phyloP scores from a whole-genome alignment of 352 stramenopile genomes.

The Phytophthora hybrid region DNA sequence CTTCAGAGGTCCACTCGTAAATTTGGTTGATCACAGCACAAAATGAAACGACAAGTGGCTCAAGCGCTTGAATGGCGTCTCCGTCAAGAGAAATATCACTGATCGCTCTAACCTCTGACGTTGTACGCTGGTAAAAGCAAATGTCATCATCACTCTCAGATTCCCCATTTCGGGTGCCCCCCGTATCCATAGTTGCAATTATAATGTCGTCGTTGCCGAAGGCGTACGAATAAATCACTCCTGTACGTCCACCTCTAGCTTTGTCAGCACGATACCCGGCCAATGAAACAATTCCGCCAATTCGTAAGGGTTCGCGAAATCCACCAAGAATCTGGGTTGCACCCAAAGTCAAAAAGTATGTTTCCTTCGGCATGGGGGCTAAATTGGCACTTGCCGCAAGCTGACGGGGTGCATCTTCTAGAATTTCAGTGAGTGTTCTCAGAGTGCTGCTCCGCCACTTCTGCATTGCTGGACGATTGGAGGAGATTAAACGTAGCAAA shows the following conservation, averaged over 20 bases:
- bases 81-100: slow-evolving; percentile 40
- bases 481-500: slow-evolving; percentile 38
- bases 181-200: slow-evolving; percentile 25
- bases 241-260: slow-evolving; percentile 23
- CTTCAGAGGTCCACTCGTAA: slow-evolving; percentile 44
- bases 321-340: slow-evolving; percentile 56
- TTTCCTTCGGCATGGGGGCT: neutral
- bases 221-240: slow-evolving; percentile 45
- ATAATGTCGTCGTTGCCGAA: slow-evolving; percentile 50
- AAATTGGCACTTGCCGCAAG: slow-evolving; percentile 18
- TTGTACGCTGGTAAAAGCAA: slow-evolving; percentile 33
- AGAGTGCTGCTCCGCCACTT: slow-evolving; percentile 43
- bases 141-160: slow-evolving; percentile 30
- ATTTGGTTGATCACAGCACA: slow-evolving; percentile 52
- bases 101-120: slow-evolving; percentile 38
- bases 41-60: slow-evolving; percentile 47
- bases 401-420: slow-evolving; percentile 31
- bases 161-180: slow-evolving; percentile 14
- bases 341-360: slow-evolving; percentile 53
- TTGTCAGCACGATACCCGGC: slow-evolving; percentile 30
- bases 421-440: slow-evolving; percentile 35
- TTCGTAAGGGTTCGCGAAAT: slow-evolving; percentile 50
- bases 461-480: slow-evolving; percentile 16
- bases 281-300: slow-evolving; percentile 47
- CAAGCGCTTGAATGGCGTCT: slow-evolving; percentile 38